Evolutionary conservation across 805 yeast genomes (phyloP), one percentile per base, ranked within the genome.

Genomic region (Komagataella pseudopastoris): DNA sequence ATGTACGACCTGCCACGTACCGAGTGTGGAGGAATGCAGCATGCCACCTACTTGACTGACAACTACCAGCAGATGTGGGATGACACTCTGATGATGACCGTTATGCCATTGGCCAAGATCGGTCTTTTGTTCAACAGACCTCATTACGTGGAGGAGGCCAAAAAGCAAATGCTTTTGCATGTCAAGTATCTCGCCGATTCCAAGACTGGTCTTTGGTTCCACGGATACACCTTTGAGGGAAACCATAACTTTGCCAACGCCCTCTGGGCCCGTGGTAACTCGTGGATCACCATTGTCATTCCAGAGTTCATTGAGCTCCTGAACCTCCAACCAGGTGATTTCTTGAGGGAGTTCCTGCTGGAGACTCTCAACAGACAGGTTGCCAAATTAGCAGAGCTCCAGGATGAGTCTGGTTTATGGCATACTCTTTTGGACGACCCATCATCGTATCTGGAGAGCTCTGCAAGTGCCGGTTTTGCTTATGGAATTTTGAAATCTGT

Each of bases 381-480:
- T 10, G 51, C 54, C 6, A 60, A 63, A 17, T 52, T 66, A 10
- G 61, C 53, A 3, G 54, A 58, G 44, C 51, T 55, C 4, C 70
- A 66, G 53, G 69, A 66, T 44, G 53, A 60, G 18, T 39, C 59
- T 4, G 71, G 71, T 1, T 56, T 65, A 48, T 66, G 66, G 66
- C 68, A 66, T 50, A 66, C 71, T 4, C 55, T 66, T 6, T 53
- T 66, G 18, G 67, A 66, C 52, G 68, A 63, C 47, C 56, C 58
- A 14, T 46, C 59, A 2, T 61, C 67, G 2, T 66, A 66, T 47
- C 50, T 61, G 10, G 69, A 65, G 51, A 59, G 66, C 6, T 63
- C 68, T 12, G 70, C 70, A 4, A 56, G 69, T 45, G 70, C 70
- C 17, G 70, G 70, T 10, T 63, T 66, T 57, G 69, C 70, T 3